Base-by-base conservation (phyloP, 805 yeast species). In the Starmerella potacharoeniae region DNA sequence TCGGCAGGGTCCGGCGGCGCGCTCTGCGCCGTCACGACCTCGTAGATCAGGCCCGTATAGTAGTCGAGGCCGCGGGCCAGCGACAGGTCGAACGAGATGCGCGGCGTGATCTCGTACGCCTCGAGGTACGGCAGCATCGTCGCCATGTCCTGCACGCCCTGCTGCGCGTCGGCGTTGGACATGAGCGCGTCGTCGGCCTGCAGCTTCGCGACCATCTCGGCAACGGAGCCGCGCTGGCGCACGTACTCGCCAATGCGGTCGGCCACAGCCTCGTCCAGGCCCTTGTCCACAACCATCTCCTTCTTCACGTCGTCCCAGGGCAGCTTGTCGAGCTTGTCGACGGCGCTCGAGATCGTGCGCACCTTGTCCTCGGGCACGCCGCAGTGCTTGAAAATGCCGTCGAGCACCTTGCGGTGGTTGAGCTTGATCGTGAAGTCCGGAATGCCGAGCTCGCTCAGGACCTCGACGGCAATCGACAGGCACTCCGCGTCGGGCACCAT, bases 401-500 rank as follows among this genome's bases (percentile, higher is more conserved):
- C 98, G 62, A 93, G 77, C 58, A 93, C 83, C 75, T 91, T 90
- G 72, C 98, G 83, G 77, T 93, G 97, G 74, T 93, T 93, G 64
- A 93, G 71, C 72, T 93, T 93, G 69, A 93, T 77, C 69, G 88
- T 91, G 76, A 90, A 93, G 61, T 89, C 96, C 30, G 74, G 73
- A 66, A 93, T 86, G 16, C 97, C 97, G 62, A 93, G 75, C 6
- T 82, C 79, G 10, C 82, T 79, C 62, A 93, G 77, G 56, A 96
- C 96, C 69, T 88, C 95, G 54, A 86, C 91, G 37, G 84, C 71
- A 55, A 93, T 75, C 57, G 84, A 80, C 73, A 93, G 77, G 56
- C 83, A 76, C 73, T 93, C 99, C 8, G 97, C 82, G 69, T 93
- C 99, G 29, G 98, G 95, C 48, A 93, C 93, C 98, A 93, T 93